A percentile compares a stretch with the other conserved stretches of the same genome.
phyloP scores from a whole-genome alignment of 306 rosid genomes.

The Glycine latifolia region DNA sequence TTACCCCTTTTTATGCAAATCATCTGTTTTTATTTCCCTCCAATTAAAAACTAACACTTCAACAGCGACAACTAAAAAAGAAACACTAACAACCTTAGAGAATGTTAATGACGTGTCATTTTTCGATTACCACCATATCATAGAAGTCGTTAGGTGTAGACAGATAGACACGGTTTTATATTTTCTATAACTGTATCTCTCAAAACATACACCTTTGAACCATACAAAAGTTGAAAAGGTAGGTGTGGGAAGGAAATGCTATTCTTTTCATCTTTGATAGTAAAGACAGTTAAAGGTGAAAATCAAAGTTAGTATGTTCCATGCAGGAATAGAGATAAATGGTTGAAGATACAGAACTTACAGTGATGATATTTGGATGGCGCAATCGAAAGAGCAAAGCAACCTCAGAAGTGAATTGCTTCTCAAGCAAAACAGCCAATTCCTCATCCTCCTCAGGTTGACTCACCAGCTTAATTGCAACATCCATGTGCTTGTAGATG shows the following conservation, averaged over 20 bases:
- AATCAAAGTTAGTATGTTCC: constrained; percentile 5
- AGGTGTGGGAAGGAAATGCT: background rate
- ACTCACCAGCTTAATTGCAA: constrained; percentile 93
- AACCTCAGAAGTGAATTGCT: constrained; percentile 90
- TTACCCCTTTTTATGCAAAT: background rate
- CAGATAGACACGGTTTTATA: background rate
- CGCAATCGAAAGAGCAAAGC: constrained; percentile 78
- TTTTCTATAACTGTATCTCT: background rate
- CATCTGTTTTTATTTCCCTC: constrained; percentile 18
- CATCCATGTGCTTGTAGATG: constrained; percentile 82
- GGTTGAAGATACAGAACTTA: constrained; percentile 54
- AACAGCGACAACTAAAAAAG: background rate
- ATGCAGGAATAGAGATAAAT: background rate
- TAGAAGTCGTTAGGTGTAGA: background rate
- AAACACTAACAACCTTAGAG: background rate
- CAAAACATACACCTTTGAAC: background rate
- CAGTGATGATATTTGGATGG: constrained; percentile 94
- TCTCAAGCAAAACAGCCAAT: constrained; percentile 76
- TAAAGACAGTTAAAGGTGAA: background rate
- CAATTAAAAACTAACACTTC: background rate
- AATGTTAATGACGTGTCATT: constrained; percentile 17
- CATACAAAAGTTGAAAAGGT: background rate
- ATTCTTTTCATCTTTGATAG: background rate
- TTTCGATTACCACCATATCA: background rate
- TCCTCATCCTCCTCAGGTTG: constrained; percentile 91